Conservation (phyloP, 768 basidiomycete genomes). For the Astraeus odoratus region DNA sequence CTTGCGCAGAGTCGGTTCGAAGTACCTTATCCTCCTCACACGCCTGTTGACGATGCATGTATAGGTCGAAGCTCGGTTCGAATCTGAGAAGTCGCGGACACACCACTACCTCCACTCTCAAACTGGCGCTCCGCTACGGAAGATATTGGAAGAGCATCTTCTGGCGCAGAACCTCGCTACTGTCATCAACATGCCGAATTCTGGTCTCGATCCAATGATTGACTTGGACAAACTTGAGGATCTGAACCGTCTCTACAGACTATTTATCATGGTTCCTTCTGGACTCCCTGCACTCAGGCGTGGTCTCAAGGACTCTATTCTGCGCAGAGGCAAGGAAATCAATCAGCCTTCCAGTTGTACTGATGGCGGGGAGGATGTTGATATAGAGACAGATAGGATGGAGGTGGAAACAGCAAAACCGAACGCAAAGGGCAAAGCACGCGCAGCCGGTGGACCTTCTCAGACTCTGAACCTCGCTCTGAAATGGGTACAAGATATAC, state of each 20-base stretch:
- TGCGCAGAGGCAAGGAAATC: conserved; percentile 69
- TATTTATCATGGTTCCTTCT: conserved; percentile 60
- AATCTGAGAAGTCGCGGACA: conserved; percentile 76
- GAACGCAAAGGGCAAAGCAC: conserved; percentile 50
- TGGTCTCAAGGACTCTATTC: conserved; percentile 65
- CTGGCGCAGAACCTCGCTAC: conserved; percentile 69
- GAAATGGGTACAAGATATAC: conserved; percentile 89
- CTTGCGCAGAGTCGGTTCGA: conserved; percentile 57
- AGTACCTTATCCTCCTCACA: not conserved
- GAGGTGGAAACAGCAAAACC: conserved; percentile 27
- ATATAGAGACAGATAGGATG: conserved; percentile 29
- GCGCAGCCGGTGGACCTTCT: conserved; percentile 32
- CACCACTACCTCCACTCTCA: conserved; percentile 80
- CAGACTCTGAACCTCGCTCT: conserved; percentile 56
- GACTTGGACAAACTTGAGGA: conserved; percentile 73
- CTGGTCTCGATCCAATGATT: conserved; percentile 84
- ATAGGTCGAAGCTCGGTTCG: conserved; percentile 75
- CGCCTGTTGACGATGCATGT: conserved; percentile 9
- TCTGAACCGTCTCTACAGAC: conserved; percentile 68
- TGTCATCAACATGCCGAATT: conserved; percentile 72
- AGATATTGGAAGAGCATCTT: conserved; percentile 72
- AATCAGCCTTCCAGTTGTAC: conserved; percentile 53
- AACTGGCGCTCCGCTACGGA: conserved; percentile 60
- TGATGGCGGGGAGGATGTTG: conserved; percentile 30
- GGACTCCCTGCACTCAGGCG: conserved; percentile 62